phyloP scores from a whole-genome alignment of 768 basidiomycete species.

The Calocybe cyanea region DNA sequence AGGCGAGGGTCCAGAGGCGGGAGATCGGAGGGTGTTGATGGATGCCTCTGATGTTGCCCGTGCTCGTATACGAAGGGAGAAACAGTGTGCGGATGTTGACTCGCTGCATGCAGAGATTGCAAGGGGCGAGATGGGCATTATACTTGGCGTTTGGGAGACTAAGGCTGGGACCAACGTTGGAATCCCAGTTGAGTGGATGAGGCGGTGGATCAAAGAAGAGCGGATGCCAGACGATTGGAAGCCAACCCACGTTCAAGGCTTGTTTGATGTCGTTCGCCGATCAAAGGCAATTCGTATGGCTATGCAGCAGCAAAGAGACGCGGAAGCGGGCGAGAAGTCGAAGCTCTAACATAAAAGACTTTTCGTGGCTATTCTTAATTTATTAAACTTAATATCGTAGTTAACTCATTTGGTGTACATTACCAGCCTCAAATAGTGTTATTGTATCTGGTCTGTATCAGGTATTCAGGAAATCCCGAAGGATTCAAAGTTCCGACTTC shows the following conservation, averaged over 20 bases:
- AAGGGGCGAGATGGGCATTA: constrained; percentile 64
- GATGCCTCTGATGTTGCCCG: constrained; percentile 42
- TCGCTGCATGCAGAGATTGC: constrained; percentile 55
- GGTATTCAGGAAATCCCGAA: no score
- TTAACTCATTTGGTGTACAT: no score
- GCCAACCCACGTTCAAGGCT: constrained; percentile 31
- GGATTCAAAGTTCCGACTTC: no score
- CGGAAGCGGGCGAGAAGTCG: constrained; percentile 1
- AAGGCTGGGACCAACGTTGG: constrained; percentile 35
- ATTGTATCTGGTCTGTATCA: no score
- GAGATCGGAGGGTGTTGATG: constrained; percentile 25
- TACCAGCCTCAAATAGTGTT: no score
- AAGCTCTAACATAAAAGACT: not conserved
- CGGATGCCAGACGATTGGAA: constrained; percentile 46
- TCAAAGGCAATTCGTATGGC: constrained; percentile 25
- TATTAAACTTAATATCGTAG: not conserved
- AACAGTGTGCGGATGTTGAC: constrained; percentile 36
- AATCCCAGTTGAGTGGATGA: constrained; percentile 41
- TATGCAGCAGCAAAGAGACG: constrained; percentile 18
- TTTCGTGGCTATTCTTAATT: not conserved
- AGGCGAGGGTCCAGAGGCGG: constrained; percentile 19
- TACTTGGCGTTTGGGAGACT: constrained; percentile 52
- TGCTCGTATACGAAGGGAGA: constrained; percentile 51
- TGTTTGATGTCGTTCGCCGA: constrained; percentile 32
- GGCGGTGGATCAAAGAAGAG: constrained; percentile 48